A percentile compares a stretch with the other conserved stretches of the same genome.
Conservation (phyloP, 768 basidiomycete genomes). For the Amanita thiersii region DNA sequence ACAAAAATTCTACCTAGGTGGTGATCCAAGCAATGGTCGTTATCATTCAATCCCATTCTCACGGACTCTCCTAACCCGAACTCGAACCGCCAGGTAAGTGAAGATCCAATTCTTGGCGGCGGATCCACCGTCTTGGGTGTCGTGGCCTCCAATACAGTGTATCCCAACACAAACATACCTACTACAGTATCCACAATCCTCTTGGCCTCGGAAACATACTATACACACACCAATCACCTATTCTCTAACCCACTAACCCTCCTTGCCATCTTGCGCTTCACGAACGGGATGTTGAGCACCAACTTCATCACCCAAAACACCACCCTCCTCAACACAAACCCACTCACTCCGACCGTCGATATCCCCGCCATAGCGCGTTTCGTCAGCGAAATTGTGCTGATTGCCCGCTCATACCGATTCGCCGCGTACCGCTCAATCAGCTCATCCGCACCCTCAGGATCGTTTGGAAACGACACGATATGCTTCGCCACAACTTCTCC, state of each 20-base stretch:
- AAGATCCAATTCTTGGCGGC: no score
- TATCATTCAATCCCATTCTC: no score
- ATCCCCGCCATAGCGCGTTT: conserved; percentile 20
- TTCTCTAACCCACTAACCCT: not conserved
- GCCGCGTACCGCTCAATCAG: conserved; percentile 26
- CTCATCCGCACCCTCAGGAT: conserved; percentile 17
- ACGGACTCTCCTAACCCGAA: no score
- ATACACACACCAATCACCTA: no score
- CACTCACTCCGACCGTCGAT: not conserved
- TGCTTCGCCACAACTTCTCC: conserved; percentile 34
- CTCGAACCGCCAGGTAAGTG: no score
- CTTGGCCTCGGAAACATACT: no score
- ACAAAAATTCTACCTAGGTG: no score
- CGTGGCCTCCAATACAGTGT: no score
- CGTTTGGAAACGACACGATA: conserved; percentile 10
- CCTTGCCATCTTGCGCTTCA: not conserved
- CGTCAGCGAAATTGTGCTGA: conserved; percentile 32
- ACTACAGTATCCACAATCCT: no score
- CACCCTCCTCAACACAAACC: not conserved
- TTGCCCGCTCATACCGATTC: conserved; percentile 27
- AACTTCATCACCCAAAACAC: not conserved
- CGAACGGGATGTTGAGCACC: not conserved
- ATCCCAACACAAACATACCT: no score
- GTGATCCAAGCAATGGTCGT: no score
- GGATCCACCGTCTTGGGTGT: no score